These are phyloP conservation scores for Solanum medicagineum DNA, from an alignment of 257 asterid species.

Conservation along the genomic window DNA sequence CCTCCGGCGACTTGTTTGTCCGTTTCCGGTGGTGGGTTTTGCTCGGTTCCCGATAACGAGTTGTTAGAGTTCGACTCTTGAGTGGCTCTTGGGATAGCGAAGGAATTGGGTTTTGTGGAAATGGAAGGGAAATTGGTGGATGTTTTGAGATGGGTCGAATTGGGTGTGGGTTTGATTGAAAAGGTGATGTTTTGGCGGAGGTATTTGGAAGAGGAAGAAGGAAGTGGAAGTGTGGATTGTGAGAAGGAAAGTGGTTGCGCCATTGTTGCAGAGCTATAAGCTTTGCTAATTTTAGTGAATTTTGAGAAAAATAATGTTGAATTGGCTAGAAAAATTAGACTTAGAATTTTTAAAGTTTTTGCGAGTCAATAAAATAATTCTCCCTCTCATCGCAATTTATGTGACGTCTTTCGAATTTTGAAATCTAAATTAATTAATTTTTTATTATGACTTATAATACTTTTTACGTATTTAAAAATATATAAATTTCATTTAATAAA, in stretches of 20 bases:
- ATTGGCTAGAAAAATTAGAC: too few relatives aligned
- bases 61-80: neutral
- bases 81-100: neutral
- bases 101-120: neutral
- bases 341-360: too few relatives aligned
- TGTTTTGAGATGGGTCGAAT: neutral
- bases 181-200: neutral
- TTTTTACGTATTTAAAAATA: too few relatives aligned
- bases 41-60: neutral
- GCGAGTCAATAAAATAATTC: too few relatives aligned
- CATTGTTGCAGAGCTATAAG: slow-evolving; percentile 12
- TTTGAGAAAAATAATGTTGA: neutral
- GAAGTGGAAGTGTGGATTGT: neutral
- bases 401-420: accelerated
- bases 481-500: too few relatives aligned
- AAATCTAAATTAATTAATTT: too few relatives aligned
- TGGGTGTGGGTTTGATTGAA: slow-evolving; percentile 2
- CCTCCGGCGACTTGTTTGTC: neutral
- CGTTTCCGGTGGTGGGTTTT: neutral
- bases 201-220: slow-evolving; percentile 3
- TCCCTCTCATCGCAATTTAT: too few relatives aligned
- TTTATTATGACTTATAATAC: too few relatives aligned
- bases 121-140: neutral
- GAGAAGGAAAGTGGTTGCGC: slow-evolving; percentile 31
- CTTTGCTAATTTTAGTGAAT: neutral